phyloP scores from a whole-genome alignment of 805 yeast genomes.

The Saturnispora serradocipensis region DNA sequence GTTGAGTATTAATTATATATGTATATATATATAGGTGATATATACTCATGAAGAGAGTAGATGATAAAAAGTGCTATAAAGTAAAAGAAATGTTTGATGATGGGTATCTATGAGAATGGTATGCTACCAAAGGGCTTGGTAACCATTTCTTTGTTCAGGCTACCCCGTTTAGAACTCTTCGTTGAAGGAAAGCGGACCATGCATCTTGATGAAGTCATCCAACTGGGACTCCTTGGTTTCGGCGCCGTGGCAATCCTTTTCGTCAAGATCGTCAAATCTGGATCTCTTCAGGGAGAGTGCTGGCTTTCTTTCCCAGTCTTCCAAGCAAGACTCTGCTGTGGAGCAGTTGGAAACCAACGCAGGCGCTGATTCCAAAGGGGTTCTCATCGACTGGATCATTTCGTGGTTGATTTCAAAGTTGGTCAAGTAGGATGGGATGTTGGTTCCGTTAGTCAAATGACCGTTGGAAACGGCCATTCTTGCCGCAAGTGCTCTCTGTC shows the following conservation, averaged over 20 bases:
- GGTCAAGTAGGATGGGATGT: conserved; percentile 8
- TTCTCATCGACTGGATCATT: conserved; percentile 8
- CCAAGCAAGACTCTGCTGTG: conserved; percentile 35
- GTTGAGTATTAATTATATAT: not conserved
- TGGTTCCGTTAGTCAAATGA: not conserved
- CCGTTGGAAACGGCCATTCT: conserved; percentile 5
- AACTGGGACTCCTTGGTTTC: conserved; percentile 9
- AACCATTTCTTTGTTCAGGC: not conserved
- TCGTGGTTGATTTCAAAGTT: conserved; percentile 11
- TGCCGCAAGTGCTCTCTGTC: not conserved
- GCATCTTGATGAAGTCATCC: conserved; percentile 26
- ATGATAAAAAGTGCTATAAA: not conserved
- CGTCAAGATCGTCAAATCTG: not conserved
- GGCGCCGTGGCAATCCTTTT: not conserved
- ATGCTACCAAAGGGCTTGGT: not conserved
- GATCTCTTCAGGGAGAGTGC: not conserved
- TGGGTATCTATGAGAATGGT: not conserved
- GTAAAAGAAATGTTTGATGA: not conserved
- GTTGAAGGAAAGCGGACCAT: conserved; percentile 38
- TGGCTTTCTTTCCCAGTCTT: conserved; percentile 29
- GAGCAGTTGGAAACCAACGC: conserved; percentile 34
- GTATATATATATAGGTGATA: not conserved
- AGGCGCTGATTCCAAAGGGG: conserved; percentile 32
- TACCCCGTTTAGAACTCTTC: conserved; percentile 35
- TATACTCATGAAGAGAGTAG: not conserved